These are phyloP conservation scores for Botrytis sinoallii DNA, from an alignment of 2,329 filamentous ascomycete species.

Conservation along the genomic window DNA sequence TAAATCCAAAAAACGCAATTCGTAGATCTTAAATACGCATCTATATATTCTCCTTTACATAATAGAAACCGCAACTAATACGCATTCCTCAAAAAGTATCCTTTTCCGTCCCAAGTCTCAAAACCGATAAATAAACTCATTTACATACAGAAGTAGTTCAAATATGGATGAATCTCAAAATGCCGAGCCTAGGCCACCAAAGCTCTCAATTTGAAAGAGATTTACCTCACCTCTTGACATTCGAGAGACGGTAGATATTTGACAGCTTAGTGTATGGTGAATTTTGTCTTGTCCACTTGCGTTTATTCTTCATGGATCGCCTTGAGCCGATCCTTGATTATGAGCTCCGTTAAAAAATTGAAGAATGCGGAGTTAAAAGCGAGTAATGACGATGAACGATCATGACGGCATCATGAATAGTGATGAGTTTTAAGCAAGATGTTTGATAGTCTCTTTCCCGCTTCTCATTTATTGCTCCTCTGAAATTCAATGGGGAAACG, in stretches of 20 bases:
- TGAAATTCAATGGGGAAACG: not conserved
- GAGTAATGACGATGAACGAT: not conserved
- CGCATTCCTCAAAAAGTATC: not conserved
- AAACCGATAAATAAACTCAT: not conserved
- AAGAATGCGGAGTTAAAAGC: not conserved
- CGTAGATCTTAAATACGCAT: no score
- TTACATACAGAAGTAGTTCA: not conserved
- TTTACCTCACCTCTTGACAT: not conserved
- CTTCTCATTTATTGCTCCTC: not conserved
- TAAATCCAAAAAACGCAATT: not conserved
- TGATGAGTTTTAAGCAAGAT: accelerated
- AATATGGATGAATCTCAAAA: no score
- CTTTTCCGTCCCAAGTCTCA: not conserved
- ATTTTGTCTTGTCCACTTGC: not conserved
- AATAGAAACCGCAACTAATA: not conserved
- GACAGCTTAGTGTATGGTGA: not conserved
- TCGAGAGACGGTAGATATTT: not conserved
- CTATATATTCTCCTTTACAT: no score
- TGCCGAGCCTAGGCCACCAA: not conserved
- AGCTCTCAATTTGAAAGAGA: not conserved
- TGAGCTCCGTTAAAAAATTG: accelerated
- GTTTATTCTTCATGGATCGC: accelerated
- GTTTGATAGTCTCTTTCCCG: not conserved
- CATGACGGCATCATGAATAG: not conserved
- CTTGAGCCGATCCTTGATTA: not conserved